phyloP scores from a whole-genome alignment of 1,139 yeast species.

The Pichia kudriavzevii region DNA sequence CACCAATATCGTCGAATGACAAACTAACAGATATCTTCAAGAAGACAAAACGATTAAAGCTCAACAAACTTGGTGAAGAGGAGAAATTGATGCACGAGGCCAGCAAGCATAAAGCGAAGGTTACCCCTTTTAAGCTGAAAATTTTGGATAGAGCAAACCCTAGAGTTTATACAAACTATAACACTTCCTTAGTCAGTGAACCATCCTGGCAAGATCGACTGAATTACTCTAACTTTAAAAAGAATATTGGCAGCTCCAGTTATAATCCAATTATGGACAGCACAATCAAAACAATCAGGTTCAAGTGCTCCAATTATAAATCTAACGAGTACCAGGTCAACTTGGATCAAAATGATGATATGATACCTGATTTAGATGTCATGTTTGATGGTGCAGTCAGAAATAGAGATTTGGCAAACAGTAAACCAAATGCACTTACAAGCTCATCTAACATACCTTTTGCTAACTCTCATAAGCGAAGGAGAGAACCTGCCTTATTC shows the following conservation, averaged over 20 bases:
- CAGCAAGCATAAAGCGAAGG: no score
- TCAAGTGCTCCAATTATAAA: constrained; percentile 20
- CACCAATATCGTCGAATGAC: background rate
- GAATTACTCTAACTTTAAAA: constrained; percentile 23
- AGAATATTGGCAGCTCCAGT: constrained; percentile 8
- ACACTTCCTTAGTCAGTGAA: constrained; percentile 8
- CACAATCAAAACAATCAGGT: constrained; percentile 20
- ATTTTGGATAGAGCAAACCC: constrained; percentile 8
- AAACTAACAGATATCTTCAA: constrained; percentile 16
- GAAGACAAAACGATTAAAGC: constrained; percentile 17
- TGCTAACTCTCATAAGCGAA: constrained; percentile 2
- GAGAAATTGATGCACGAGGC: constrained; percentile 10
- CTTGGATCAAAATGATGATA: constrained; percentile 12
- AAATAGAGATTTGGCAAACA: background rate
- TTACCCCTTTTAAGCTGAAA: no score
- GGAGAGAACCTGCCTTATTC: constrained; percentile 10
- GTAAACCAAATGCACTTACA: constrained; percentile 1
- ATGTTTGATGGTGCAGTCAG: constrained; percentile 10
- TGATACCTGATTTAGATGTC: constrained; percentile 13
- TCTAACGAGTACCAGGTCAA: constrained; percentile 15
- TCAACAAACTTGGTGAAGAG: constrained; percentile 12
- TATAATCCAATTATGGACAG: constrained; percentile 24
- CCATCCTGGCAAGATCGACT: constrained; percentile 21
- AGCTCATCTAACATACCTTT: no score
- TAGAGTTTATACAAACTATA: constrained; percentile 7